Evolutionary conservation across 768 basidiomycete genomes (phyloP).

Genomic region (Floccularia luteovirens): DNA sequence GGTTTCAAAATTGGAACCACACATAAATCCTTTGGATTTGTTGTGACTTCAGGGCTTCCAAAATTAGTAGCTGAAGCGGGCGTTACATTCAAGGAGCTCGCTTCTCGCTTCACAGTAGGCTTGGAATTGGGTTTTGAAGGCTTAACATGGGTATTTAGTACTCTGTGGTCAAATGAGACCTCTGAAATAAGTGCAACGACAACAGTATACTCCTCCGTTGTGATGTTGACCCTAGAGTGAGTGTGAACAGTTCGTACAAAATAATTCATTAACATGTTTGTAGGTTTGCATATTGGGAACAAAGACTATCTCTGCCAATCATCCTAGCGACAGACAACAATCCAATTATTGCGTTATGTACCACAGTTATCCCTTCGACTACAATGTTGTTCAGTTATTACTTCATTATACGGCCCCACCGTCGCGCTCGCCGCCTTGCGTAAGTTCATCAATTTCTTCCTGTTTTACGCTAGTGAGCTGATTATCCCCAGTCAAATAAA

Average conservation of each 20-base stretch:
- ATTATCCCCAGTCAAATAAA: constrained; percentile 48
- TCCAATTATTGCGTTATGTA: constrained; percentile 38
- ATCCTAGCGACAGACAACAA: constrained; percentile 43
- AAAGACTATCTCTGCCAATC: constrained; percentile 51
- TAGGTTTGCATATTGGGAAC: constrained; percentile 51
- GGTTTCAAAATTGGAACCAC: constrained; percentile 40
- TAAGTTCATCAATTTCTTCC: constrained; percentile 20
- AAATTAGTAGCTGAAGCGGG: constrained; percentile 44
- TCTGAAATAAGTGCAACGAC: constrained; percentile 36
- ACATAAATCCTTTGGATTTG: constrained; percentile 41
- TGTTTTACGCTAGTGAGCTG: not conserved
- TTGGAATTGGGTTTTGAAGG: constrained; percentile 43
- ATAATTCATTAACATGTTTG: constrained; percentile 7
- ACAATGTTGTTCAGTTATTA: constrained; percentile 46
- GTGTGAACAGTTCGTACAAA: constrained; percentile 15
- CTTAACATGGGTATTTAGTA: constrained; percentile 25
- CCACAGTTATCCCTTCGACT: constrained; percentile 48
- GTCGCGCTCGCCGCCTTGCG: constrained; percentile 44
- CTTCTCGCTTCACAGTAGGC: constrained; percentile 40
- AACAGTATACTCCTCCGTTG: constrained; percentile 34
- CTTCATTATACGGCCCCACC: constrained; percentile 47
- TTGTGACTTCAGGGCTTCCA: constrained; percentile 38
- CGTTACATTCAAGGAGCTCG: constrained; percentile 46
- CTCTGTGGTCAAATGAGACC: constrained; percentile 36
- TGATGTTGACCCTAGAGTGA: constrained; percentile 51